Percentiles rank a stretch among this genome's conserved stretches.
Conservation (phyloP, 352 stramenopile species). For the Phytophthora fragariae region DNA sequence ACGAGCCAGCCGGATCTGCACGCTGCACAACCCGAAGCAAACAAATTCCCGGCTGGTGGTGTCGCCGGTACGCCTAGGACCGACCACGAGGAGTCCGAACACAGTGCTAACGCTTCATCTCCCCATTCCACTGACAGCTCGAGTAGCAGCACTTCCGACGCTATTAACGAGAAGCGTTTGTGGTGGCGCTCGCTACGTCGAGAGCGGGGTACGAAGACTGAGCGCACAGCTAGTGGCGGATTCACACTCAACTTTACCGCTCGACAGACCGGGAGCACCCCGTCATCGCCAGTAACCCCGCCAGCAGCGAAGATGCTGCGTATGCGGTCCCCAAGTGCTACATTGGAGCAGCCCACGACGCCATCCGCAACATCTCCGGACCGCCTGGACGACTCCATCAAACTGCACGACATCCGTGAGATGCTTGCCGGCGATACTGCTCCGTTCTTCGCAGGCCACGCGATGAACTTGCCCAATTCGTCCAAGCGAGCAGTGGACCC, state of each 20-base stretch:
- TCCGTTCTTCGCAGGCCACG: slow-evolving; percentile 63
- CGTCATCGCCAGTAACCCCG: slow-evolving; percentile 41
- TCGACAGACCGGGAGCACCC: slow-evolving; percentile 42
- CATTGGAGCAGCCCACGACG: slow-evolving; percentile 19
- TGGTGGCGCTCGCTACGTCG: slow-evolving; percentile 80
- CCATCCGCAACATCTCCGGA: slow-evolving; percentile 32
- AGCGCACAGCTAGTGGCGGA: slow-evolving; percentile 70
- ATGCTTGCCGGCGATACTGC: slow-evolving; percentile 57
- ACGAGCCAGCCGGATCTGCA: slow-evolving; percentile 55
- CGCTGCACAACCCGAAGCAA: slow-evolving; percentile 33
- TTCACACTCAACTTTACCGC: slow-evolving; percentile 61
- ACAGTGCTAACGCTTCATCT: slow-evolving; percentile 34
- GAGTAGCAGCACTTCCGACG: slow-evolving; percentile 50
- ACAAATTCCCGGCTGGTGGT: slow-evolving; percentile 42
- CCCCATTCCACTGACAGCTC: slow-evolving; percentile 42
- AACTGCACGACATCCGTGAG: slow-evolving; percentile 62
- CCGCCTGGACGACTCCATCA: slow-evolving; percentile 68
- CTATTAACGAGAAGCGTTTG: slow-evolving; percentile 67
- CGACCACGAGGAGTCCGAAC: slow-evolving; percentile 31
- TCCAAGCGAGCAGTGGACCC: slow-evolving; percentile 66
- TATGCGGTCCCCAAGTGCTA: slow-evolving; percentile 19
- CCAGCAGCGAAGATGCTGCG: slow-evolving; percentile 24
- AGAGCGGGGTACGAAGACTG: slow-evolving; percentile 58
- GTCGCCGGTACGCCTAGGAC: slow-evolving; percentile 20
- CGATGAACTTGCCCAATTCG: slow-evolving; percentile 49